Conservation (phyloP, 805 yeast genomes). For the Wickerhamomyces tratensis region DNA sequence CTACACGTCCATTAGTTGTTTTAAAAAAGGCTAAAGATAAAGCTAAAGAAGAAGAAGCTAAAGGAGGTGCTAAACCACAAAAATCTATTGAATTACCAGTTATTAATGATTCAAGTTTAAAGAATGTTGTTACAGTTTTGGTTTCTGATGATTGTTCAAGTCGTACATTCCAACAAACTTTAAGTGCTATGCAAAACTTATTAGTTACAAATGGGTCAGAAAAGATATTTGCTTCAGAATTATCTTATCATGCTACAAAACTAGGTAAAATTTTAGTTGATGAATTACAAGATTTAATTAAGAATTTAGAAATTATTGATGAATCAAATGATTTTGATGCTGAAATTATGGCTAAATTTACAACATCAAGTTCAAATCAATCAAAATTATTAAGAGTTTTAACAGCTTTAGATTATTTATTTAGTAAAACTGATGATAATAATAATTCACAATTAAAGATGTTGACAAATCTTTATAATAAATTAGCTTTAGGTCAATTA, state of each 20-base stretch:
- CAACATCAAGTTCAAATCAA: conserved; percentile 77
- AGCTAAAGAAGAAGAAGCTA: conserved; percentile 14
- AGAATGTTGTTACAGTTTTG: conserved; percentile 54
- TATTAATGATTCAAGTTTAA: conserved; percentile 54
- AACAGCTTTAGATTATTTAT: conserved; percentile 81
- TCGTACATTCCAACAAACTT: conserved; percentile 74
- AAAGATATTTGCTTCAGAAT: conserved; percentile 53
- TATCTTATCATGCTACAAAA: conserved; percentile 52
- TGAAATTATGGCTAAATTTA: conserved; percentile 54
- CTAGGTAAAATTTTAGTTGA: conserved; percentile 44
- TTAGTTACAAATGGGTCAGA: conserved; percentile 53
- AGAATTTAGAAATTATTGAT: conserved; percentile 28
- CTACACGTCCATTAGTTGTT: conserved; percentile 61
- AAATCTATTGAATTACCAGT: conserved; percentile 38
- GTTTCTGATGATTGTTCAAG: conserved; percentile 80
- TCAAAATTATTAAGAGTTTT: conserved; percentile 77
- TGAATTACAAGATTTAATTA: conserved; percentile 43
- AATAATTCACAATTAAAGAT: conserved; percentile 4
- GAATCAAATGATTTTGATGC: conserved; percentile 39
- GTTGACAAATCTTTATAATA: conserved; percentile 53
- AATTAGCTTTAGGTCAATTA: conserved; percentile 60
- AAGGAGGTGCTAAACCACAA: conserved; percentile 3
- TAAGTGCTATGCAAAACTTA: conserved; percentile 72
- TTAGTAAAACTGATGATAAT: conserved; percentile 24
- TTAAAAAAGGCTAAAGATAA: conserved; percentile 34